Evolutionary conservation across 2,329 filamentous ascomycete genomes (phyloP), one percentile per base, ranked within the genome.

Genomic region (Diaporthe capsici): DNA sequence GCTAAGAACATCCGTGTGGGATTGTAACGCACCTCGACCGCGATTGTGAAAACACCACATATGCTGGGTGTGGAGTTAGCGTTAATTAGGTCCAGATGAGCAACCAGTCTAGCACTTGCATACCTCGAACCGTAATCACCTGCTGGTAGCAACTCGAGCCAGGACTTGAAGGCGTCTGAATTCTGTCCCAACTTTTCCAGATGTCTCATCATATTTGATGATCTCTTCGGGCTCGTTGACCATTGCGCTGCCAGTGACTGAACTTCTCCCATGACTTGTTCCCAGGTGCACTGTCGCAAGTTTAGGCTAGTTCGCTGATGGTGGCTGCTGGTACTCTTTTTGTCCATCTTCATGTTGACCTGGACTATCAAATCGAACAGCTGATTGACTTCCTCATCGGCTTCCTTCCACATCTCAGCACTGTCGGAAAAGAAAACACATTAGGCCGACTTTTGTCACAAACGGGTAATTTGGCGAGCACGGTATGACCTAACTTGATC

Each of bases 61-160:
- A 73, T 68, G 37, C 71, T 61, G 20, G 17, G 1, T 37, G 10
- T 34, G 28, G 9, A 37, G 12, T 67, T n/a, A 67, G 63, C 28
- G 2, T 49, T 34, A 31, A 51, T 44, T 10, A 15, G 6, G 15
- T 47, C 4, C n/a, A 49, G 5, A 34, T n/a, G 42, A 9, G 61
- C 42, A 67, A 9, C 5, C 12, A 51, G 28, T 20, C 5, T 22
- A 51, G 28, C 28, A 37, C 25, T 22, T 25, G 12, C 20, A 28
- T 51, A 76, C 75, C 63, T 76, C 4, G 75, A 73, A 20, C 72
- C 51, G 31, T 76, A 76, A 53, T 74, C 75, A 37, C 75, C 75
- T 49, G 58, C 53, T 6, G 75, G 75, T 15, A 76, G 72, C 25
- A 76, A 34, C 4, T 76, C 57, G 7, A 74, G 55, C 75, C 72